These are phyloP conservation scores for Protea cynaroides DNA, from an alignment of 164 flowering plant species.

Conservation along the genomic window DNA sequence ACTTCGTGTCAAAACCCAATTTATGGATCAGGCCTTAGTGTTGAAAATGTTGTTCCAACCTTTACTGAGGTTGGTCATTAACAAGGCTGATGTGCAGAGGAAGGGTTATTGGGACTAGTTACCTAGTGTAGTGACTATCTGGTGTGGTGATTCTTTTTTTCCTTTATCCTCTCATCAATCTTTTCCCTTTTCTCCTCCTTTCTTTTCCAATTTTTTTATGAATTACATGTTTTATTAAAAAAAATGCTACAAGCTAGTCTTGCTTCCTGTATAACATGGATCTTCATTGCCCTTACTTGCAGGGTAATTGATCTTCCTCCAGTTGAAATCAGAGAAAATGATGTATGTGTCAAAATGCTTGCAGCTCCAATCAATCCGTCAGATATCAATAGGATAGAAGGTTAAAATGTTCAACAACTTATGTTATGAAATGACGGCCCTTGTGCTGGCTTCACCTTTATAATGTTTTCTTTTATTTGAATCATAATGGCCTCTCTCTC, in stretches of 20 bases:
- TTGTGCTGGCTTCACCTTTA: neutral
- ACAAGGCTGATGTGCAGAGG: too few species aligned
- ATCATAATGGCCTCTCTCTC: too few species aligned
- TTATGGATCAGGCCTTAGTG: too few species aligned
- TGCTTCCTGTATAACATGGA: neutral
- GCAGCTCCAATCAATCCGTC: slow-evolving; percentile 97
- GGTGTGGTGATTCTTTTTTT: too few species aligned
- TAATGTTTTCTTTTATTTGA: too few species aligned
- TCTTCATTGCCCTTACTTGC: slow-evolving; percentile 17
- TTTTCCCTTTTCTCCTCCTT: neutral
- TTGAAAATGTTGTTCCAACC: too few species aligned
- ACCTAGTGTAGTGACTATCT: too few species aligned
- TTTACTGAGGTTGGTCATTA: too few species aligned
- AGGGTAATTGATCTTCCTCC: slow-evolving; percentile 65
- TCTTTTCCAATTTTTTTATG: neutral
- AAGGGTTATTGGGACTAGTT: too few species aligned
- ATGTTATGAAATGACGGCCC: neutral
- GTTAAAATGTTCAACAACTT: slow-evolving; percentile 19
- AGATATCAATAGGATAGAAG: slow-evolving; percentile 90
- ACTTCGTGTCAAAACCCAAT: too few species aligned
- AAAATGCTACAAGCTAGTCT: neutral
- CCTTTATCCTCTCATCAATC: neutral
- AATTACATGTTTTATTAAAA: neutral
- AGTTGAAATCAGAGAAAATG: slow-evolving; percentile 66
- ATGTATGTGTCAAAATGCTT: slow-evolving; percentile 89